phyloP scores from a whole-genome alignment of 352 stramenopile species.

The Thalassiosira ordinaria region DNA sequence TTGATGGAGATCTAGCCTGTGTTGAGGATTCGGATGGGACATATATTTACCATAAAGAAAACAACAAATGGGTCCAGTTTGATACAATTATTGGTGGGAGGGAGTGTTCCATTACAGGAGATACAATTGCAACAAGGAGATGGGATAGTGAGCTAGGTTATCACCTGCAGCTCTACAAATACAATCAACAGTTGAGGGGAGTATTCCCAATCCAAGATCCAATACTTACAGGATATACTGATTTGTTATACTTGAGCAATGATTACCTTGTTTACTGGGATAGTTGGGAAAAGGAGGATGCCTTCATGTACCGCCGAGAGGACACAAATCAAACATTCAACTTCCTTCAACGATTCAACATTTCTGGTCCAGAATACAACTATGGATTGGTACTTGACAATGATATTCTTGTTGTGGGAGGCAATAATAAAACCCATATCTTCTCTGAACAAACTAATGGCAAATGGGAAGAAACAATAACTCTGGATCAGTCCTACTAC shows the following conservation, averaged over 20 bases:
- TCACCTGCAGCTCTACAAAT: not conserved
- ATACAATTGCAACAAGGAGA: not conserved
- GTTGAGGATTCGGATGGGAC: not conserved
- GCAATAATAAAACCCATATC: not conserved
- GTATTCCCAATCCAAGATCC: not conserved
- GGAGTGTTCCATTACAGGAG: not conserved
- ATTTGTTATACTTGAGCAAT: not conserved
- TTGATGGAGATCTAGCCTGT: not conserved
- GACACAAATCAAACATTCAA: not conserved
- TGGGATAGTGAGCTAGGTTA: too few relatives aligned
- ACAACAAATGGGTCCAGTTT: constrained; percentile 1
- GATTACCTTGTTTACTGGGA: constrained; percentile 4
- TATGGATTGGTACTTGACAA: constrained; percentile 1
- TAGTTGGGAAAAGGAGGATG: not conserved
- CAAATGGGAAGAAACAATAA: too few relatives aligned
- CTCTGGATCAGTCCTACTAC: too few relatives aligned
- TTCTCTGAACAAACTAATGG: not conserved
- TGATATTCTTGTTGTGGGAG: not conserved
- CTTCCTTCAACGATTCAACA: not conserved
- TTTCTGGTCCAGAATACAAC: not conserved
- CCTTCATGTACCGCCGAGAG: constrained; percentile 2
- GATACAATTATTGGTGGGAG: not conserved
- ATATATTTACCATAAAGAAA: not conserved
- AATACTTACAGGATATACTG: not conserved
- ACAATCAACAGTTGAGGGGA: not conserved